A percentile compares a stretch with the other conserved stretches of the same genome.
Evolutionary conservation across 2,329 filamentous ascomycete genomes (phyloP).

Genomic region (Gyromitra esculenta): DNA sequence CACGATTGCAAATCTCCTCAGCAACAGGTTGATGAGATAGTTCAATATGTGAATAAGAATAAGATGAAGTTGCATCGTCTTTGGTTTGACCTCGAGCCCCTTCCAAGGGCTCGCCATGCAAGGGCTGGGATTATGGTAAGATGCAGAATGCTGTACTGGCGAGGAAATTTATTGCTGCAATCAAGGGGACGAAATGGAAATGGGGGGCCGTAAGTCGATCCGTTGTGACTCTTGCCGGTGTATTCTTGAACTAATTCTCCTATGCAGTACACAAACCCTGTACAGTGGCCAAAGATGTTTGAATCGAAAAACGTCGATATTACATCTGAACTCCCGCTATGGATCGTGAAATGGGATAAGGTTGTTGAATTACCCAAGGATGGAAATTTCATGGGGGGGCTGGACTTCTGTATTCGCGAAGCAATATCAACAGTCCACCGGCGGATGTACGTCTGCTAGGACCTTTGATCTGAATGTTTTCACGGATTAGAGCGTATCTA

Average conservation of each 20-base stretch:
- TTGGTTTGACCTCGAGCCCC: constrained; percentile 36
- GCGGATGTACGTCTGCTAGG: constrained; percentile 4
- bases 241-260: background rate
- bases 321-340: constrained; percentile 31
- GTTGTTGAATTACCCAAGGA: constrained; percentile 12
- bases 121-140: constrained; percentile 26
- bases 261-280: constrained; percentile 32
- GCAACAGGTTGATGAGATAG: constrained; percentile 22
- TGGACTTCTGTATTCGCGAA: constrained; percentile 33
- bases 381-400: constrained; percentile 26
- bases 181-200: constrained; percentile 21
- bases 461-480: constrained; percentile 38
- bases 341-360: constrained; percentile 24
- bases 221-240: too few relatives aligned
- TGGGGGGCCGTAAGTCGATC: constrained; percentile 27
- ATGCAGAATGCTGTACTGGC: constrained; percentile 18
- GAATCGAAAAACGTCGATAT: constrained; percentile 20
- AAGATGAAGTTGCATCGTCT: constrained; percentile 3
- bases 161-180: constrained; percentile 7
- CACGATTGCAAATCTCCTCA: constrained; percentile 22
- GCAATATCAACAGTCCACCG: constrained; percentile 30
- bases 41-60: constrained; percentile 3
- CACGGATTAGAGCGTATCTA: too few relatives aligned
- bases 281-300: constrained; percentile 39
- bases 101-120: background rate